Evolutionary conservation across 768 basidiomycete species (phyloP).

Genomic region (Goffeauzyma gilvescens): DNA sequence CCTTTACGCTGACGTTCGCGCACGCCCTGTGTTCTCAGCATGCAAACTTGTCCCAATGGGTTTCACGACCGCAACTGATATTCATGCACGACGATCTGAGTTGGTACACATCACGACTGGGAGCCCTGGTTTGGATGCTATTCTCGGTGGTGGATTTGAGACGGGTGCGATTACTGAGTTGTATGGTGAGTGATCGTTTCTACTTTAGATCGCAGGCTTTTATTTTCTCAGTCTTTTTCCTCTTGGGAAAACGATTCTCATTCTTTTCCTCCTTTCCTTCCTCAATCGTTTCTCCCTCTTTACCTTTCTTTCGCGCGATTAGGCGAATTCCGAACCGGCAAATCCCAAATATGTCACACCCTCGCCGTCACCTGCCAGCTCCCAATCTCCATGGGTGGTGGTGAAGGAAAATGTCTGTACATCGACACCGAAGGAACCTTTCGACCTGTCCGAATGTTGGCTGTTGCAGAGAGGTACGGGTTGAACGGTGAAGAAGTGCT

Average conservation of each 20-base stretch:
- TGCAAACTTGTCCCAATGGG: conserved; percentile 92
- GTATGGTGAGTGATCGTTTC: conserved; percentile 44
- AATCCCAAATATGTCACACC: conserved; percentile 94
- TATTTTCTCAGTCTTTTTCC: not conserved
- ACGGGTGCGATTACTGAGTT: conserved; percentile 96
- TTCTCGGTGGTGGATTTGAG: conserved; percentile 92
- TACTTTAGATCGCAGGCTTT: too few species aligned
- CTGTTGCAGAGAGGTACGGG: conserved; percentile 89
- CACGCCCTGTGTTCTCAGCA: conserved; percentile 41
- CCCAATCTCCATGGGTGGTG: conserved; percentile 92
- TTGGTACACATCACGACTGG: conserved; percentile 93
- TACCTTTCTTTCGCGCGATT: not conserved
- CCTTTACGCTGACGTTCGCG: conserved; percentile 2
- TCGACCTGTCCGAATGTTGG: conserved; percentile 81
- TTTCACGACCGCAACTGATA: conserved; percentile 94
- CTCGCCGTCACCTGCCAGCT: conserved; percentile 85
- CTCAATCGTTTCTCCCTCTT: not conserved
- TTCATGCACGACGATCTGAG: conserved; percentile 84
- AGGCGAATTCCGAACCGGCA: conserved; percentile 90
- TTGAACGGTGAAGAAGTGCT: conserved; percentile 92
- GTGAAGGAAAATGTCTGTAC: conserved; percentile 95
- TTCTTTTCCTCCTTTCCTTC: not conserved
- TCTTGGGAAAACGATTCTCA: too few species aligned
- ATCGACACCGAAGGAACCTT: conserved; percentile 99
- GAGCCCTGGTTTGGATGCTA: conserved; percentile 82